These are phyloP conservation scores for Haematococcus lacustris DNA, from an alignment of 139 green algal genomes.

Conservation along the genomic window DNA sequence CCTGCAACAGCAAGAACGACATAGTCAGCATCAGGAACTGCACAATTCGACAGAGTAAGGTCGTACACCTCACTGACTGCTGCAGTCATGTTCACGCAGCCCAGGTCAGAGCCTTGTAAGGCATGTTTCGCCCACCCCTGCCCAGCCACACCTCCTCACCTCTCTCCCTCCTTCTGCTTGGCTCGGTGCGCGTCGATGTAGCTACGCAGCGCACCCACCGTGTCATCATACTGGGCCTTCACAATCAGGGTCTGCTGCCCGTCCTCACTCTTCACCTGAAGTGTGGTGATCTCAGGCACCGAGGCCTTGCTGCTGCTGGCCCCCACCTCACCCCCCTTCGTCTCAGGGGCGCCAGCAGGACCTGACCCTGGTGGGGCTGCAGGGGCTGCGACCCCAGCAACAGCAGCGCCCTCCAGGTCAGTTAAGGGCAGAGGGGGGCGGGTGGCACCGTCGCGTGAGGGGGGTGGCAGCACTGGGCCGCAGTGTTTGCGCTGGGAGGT, in stretches of 20 bases:
- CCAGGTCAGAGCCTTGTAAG: neutral
- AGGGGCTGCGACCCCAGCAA: too few species aligned
- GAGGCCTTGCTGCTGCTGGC: too few species aligned
- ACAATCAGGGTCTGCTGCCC: slow-evolving; percentile 48
- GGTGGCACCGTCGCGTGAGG: slow-evolving; percentile 13
- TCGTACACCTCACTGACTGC: neutral
- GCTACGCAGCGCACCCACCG: slow-evolving; percentile 25
- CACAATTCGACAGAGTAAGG: neutral
- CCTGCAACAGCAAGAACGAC: neutral
- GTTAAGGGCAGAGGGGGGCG: too few species aligned
- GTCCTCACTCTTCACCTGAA: slow-evolving; percentile 50
- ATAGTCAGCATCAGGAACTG: neutral
- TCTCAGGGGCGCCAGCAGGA: too few species aligned
- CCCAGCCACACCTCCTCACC: slow-evolving; percentile 5
- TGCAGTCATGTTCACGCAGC: neutral
- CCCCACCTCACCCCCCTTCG: too few species aligned
- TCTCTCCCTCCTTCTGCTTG: slow-evolving; percentile 4
- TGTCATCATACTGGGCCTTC: slow-evolving; percentile 39
- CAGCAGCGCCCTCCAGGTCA: too few species aligned
- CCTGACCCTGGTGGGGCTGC: too few species aligned
- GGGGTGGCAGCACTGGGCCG: slow-evolving; percentile 31
- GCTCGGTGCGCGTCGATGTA: slow-evolving; percentile 30
- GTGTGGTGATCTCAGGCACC: too few species aligned
- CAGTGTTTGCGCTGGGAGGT: slow-evolving; percentile 33
- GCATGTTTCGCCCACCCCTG: neutral